Conservation (phyloP, 768 basidiomycete species). For the Podaxis sp. region DNA sequence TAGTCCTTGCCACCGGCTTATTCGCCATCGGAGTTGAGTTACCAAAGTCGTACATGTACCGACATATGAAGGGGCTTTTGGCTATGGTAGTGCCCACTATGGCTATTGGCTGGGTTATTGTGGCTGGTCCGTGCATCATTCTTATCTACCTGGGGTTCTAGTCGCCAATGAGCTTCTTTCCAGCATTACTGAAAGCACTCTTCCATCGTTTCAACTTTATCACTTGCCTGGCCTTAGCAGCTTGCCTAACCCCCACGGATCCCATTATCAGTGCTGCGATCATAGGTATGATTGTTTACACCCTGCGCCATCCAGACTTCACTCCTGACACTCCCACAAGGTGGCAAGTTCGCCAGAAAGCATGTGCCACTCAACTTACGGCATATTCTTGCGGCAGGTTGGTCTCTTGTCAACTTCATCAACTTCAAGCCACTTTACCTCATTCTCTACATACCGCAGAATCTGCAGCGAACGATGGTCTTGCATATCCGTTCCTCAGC, state of each 20-base stretch:
- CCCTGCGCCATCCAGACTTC: neutral
- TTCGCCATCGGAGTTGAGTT: constrained; percentile 97
- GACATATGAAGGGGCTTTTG: constrained; percentile 71
- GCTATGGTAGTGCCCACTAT: constrained; percentile 80
- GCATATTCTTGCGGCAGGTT: constrained; percentile 66
- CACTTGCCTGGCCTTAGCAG: constrained; percentile 82
- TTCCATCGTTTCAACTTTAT: constrained; percentile 73
- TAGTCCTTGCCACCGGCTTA: constrained; percentile 88
- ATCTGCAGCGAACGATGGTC: constrained; percentile 93
- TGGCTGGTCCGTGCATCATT: constrained; percentile 47
- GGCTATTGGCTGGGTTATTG: constrained; percentile 82
- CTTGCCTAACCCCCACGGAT: constrained; percentile 92
- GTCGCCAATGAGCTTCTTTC: neutral
- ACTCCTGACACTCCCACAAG: constrained; percentile 30
- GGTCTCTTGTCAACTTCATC: neutral
- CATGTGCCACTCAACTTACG: constrained; percentile 78
- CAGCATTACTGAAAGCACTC: constrained; percentile 66
- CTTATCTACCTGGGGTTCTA: neutral
- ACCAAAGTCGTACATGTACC: constrained; percentile 78
- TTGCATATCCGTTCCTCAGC: constrained; percentile 90
- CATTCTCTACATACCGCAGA: constrained; percentile 37
- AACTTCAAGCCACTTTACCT: neutral
- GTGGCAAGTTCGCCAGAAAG: constrained; percentile 66
- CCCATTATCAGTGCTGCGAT: constrained; percentile 89
- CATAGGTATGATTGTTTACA: constrained; percentile 45